Base-by-base conservation (phyloP, 805 yeast genomes). In the Metschnikowia vanudenii region DNA sequence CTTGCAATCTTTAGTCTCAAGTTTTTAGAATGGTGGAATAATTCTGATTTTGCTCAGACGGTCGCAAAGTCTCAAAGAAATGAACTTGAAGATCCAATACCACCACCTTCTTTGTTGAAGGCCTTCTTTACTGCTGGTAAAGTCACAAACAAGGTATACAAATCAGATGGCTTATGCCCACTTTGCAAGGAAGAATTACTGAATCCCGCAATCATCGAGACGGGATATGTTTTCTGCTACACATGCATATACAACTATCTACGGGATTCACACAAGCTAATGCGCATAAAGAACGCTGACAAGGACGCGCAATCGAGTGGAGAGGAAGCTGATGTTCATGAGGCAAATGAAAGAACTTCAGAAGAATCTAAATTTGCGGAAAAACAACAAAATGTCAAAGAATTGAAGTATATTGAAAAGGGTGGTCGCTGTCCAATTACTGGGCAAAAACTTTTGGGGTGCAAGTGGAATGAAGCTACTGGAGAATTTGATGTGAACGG, bases 1-100 rank as follows among this genome's bases (percentile, higher is more conserved):
- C 75, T 85, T 0, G 88, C 95, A 2, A 84, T 91, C 42, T 90
- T 92, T 60, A 59, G 83, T 19, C 73, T 91, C 50, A 88, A 89
- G 65, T 88, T 91, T 56, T 72, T 89, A 30, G 97, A 91, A 63
- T 91, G 97, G 97, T 91, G 96, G 95, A 81, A 82, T 50, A 78
- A 86, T 20, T 81, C 90, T 13, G 88, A 85, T 49, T 78, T 88
- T 59, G 81, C 88, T 3, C 64, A 77, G 3, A 78, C 79, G 58
- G 58, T 85, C 49, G 74, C 79, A 19, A 78, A 76, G 46, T 75
- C 73, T 39, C 69, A 69, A 41, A 70, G 74, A 11, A 71, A 73
- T 45, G 61, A 64, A 10, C 60, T 79, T 22, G 82, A 80, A 39
- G 67, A 66, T 41, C 70, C 71, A 2, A 64, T 81, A 13, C 83